A percentile compares a stretch with the other conserved stretches of the same genome.
Evolutionary conservation across 129 eudicot genomes (phyloP).

Genomic region (Centaurea solstitialis): DNA sequence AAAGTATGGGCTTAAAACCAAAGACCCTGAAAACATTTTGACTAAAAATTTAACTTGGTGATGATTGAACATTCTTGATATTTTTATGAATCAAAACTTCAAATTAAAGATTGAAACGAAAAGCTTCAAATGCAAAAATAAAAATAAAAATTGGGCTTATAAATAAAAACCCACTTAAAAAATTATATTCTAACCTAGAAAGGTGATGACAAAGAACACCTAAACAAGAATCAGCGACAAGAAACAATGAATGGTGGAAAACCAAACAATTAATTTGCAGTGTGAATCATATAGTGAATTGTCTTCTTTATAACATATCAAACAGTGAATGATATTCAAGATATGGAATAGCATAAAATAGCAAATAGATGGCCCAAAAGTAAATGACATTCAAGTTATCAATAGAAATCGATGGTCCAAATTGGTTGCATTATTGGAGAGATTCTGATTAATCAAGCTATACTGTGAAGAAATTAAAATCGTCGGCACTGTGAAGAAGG

Average conservation of each 20-base stretch:
- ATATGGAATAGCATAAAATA: no score
- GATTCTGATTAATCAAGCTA: no score
- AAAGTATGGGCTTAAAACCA: not conserved
- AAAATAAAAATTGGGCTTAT: not conserved
- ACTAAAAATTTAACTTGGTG: constrained; percentile 1
- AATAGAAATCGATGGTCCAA: no score
- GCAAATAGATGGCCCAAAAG: no score
- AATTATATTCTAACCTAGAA: constrained; percentile 19
- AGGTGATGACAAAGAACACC: constrained; percentile 20
- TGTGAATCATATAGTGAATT: no score
- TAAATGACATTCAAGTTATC: no score
- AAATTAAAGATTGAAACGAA: constrained; percentile 14
- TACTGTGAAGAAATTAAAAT: no score
- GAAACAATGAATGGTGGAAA: constrained; percentile 2
- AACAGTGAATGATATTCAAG: no score
- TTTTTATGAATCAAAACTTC: not conserved
- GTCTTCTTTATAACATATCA: no score
- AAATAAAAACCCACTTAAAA: not conserved
- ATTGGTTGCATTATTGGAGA: no score
- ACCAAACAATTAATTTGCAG: no score
- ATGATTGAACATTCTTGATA: not conserved
- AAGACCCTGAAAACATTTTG: not conserved
- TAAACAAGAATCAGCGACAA: constrained; percentile 21
- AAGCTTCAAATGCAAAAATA: not conserved
- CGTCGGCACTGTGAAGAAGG: no score